These are phyloP conservation scores for Danielozyma ontarioensis DNA, from an alignment of 805 yeast genomes.

Conservation along the genomic window DNA sequence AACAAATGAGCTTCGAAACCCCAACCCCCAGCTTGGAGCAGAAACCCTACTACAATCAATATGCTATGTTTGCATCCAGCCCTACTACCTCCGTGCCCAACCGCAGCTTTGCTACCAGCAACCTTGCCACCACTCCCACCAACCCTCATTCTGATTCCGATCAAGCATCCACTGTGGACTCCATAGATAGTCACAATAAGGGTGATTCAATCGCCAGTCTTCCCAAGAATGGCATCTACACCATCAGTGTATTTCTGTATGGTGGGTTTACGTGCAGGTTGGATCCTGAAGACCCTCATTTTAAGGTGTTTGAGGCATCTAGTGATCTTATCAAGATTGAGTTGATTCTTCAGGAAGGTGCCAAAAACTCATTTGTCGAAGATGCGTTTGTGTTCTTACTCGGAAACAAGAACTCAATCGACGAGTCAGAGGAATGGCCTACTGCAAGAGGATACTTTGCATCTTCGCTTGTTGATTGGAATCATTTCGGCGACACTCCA, in stretches of 20 bases:
- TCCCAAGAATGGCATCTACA: constrained; percentile 11
- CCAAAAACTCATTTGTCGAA: constrained; percentile 10
- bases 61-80: background rate
- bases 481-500: background rate
- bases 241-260: constrained; percentile 29
- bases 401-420: constrained; percentile 1
- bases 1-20: background rate
- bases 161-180: constrained; percentile 1
- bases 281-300: constrained; percentile 7
- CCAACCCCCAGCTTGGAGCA: background rate
- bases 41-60: background rate
- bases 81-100: background rate
- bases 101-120: background rate
- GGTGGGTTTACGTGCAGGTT: constrained; percentile 29
- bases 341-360: constrained; percentile 18
- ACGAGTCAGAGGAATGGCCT: constrained; percentile 20
- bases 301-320: constrained; percentile 21
- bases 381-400: constrained; percentile 15
- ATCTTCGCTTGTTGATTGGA: constrained; percentile 21
- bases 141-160: background rate
- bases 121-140: background rate
- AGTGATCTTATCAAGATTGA: constrained; percentile 33
- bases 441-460: constrained; percentile 38
- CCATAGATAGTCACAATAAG: background rate
- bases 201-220: constrained; percentile 6